These are phyloP conservation scores for Mychonastes homosphaera DNA, from an alignment of 139 green algal genomes.

Conservation along the genomic window DNA sequence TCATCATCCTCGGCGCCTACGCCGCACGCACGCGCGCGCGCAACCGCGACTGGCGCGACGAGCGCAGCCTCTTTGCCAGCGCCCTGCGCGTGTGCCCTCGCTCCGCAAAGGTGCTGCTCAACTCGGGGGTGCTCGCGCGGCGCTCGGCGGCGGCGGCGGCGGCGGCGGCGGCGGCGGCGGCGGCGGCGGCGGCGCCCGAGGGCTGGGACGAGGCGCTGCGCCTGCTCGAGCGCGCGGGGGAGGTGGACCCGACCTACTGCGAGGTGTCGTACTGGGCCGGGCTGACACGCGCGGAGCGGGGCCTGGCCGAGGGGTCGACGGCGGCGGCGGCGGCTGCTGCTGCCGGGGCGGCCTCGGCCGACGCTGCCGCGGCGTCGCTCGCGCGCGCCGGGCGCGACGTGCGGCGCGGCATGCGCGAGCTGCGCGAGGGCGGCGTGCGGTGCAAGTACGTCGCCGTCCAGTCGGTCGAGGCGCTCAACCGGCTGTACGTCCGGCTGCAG, in stretches of 20 bases:
- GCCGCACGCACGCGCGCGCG: constrained; percentile 29
- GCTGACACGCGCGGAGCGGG: constrained; percentile 34
- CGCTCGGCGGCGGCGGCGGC: too few relatives aligned
- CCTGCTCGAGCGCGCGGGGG: constrained; percentile 12
- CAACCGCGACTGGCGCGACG: constrained; percentile 60
- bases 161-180: too few relatives aligned
- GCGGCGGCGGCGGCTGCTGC: too few relatives aligned
- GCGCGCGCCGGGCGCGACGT: constrained; percentile 5
- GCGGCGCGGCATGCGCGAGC: constrained; percentile 22
- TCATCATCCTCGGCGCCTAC: constrained; percentile 29
- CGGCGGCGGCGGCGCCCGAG: too few relatives aligned
- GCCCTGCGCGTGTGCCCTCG: constrained; percentile 50
- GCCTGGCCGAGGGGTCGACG: too few relatives aligned
- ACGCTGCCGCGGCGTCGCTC: too few relatives aligned
- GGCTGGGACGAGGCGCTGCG: not conserved
- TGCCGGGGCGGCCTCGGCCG: too few relatives aligned
- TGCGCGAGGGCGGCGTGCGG: constrained; percentile 43
- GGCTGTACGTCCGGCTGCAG: constrained; percentile 30
- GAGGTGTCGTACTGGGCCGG: constrained; percentile 65
- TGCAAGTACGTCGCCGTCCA: constrained; percentile 59
- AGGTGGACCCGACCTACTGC: constrained; percentile 60
- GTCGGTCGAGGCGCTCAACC: constrained; percentile 37
- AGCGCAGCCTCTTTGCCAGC: constrained; percentile 56
- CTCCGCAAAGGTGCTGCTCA: constrained; percentile 69
- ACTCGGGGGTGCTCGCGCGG: constrained; percentile 60